A percentile compares a stretch with the other conserved stretches of the same genome.
Evolutionary conservation across 352 stramenopile genomes (phyloP).

Genomic region (Blastocystis sp.): DNA sequence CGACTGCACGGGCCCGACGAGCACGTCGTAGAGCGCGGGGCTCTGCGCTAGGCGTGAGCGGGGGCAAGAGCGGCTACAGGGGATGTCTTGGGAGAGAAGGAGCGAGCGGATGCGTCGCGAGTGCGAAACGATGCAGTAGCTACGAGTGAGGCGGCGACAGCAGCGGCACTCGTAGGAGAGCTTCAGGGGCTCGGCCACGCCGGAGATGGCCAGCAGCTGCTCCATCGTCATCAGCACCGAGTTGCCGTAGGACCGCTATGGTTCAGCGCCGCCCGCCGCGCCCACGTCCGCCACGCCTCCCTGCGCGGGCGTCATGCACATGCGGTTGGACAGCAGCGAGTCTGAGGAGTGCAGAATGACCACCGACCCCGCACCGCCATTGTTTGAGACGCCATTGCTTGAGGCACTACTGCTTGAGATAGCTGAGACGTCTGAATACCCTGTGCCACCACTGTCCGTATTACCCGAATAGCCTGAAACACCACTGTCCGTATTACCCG

Average conservation of each 20-base stretch:
- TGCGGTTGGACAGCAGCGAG: slow-evolving; percentile 33
- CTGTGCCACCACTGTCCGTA: no score
- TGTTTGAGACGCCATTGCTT: no score
- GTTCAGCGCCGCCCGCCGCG: background rate
- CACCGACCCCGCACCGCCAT: no score
- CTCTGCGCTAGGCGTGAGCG: slow-evolving; percentile 6
- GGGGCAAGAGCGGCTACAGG: background rate
- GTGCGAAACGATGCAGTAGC: slow-evolving; percentile 55
- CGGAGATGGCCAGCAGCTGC: slow-evolving; percentile 32
- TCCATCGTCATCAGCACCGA: slow-evolving; percentile 42
- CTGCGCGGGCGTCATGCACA: background rate
- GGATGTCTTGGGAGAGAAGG: slow-evolving; percentile 19
- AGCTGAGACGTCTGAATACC: no score
- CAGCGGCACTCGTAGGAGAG: slow-evolving; percentile 23
- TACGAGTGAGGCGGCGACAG: background rate
- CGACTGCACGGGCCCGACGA: slow-evolving; percentile 41
- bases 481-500: no score
- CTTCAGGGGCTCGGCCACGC: slow-evolving; percentile 20
- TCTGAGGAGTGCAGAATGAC: background rate
- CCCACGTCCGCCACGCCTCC: background rate
- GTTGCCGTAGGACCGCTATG: slow-evolving; percentile 18
- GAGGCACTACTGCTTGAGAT: no score
- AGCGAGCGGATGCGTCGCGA: slow-evolving; percentile 39
- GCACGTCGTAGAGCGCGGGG: slow-evolving; percentile 3
- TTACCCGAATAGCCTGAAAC: no score